phyloP scores from a whole-genome alignment of 2,329 filamentous ascomycete genomes.

The Xylariaceae sp. region DNA sequence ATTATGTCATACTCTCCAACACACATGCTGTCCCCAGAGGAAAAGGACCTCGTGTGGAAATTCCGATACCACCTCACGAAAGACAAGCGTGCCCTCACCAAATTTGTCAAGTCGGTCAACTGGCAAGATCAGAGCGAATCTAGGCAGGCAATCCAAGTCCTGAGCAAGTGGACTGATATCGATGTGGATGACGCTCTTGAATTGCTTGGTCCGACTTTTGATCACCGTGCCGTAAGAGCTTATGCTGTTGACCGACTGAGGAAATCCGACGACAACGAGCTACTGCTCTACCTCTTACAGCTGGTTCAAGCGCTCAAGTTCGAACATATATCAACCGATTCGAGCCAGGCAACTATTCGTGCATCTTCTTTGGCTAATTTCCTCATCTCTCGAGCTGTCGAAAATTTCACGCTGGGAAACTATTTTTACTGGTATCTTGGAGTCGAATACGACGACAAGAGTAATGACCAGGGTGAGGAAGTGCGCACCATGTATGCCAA shows the following conservation, averaged over 20 bases:
- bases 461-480: slow-evolving; percentile 67
- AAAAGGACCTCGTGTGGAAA: slow-evolving; percentile 96
- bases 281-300: slow-evolving; percentile 87
- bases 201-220: slow-evolving; percentile 85
- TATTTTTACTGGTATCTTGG: slow-evolving; percentile 98
- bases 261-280: slow-evolving; percentile 88
- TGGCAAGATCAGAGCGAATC: slow-evolving; percentile 85
- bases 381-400: slow-evolving; percentile 79
- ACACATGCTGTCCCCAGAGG: slow-evolving; percentile 79
- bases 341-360: slow-evolving; percentile 58
- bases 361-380: slow-evolving; percentile 83
- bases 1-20: slow-evolving; percentile 93
- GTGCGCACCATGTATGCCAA: slow-evolving; percentile 86
- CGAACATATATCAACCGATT: slow-evolving; percentile 66
- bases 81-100: slow-evolving; percentile 89
- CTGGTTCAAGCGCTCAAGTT: slow-evolving; percentile 95
- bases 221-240: slow-evolving; percentile 80
- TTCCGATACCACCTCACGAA: slow-evolving; percentile 91
- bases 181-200: slow-evolving; percentile 96
- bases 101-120: slow-evolving; percentile 96
- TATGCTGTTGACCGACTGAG: slow-evolving; percentile 90
- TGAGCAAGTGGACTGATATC: slow-evolving; percentile 93
- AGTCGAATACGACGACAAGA: slow-evolving; percentile 89
- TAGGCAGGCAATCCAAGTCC: slow-evolving; percentile 81
- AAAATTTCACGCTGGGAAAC: slow-evolving; percentile 87